Base-by-base conservation (phyloP, 2,329 filamentous ascomycete species). In the Botrytis squamosa region DNA sequence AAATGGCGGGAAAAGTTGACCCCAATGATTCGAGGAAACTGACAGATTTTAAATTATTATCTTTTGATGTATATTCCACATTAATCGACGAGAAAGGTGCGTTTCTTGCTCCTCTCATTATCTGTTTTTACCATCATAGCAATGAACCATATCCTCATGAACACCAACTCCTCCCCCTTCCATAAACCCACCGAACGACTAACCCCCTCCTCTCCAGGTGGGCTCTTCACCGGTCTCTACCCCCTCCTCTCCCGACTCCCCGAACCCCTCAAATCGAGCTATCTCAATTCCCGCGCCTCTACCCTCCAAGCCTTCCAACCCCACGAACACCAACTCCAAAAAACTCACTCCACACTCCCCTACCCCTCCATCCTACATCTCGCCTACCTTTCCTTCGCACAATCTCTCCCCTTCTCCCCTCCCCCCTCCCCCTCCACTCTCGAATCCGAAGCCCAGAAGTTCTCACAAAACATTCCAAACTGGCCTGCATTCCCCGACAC, bases 371-470 rank as follows among this genome's bases (percentile, higher is more conserved):
- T 55, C 33, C 44, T 52, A 1, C 4, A n/a, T n/a, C 64, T 40
- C 25, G 46, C 44, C 33, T n/a, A 55, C 3, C 33, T 67, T 1
- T 40, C 44, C 33, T 52, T 40, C 46, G 22, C 20, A 4, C 4
- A 38, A n/a, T 42, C 0, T 80, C 81, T 0, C 82, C 86, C 77
- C 83, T 81, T 25, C 90, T 90, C 81, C 83, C 79, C 0, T 80
- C 75, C 1, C 75, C 78, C 46, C 81, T 81, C 36, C 79, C 79
- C 10, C 76, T 79, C 6, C 12, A 20, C 36, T 29, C 46, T 67
- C 14, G 36, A 67, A 55, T 25, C 44, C 33, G 22, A 38, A 38
- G 42, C 46, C 33, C 8, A n/a, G 14, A 7, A 20, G 16, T 12
- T 29, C 25, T 52, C 65, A 2, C 25, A 55, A 4, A 67, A 18